phyloP scores from a whole-genome alignment of 805 yeast species.

The Lipomyces chichibuensis region DNA sequence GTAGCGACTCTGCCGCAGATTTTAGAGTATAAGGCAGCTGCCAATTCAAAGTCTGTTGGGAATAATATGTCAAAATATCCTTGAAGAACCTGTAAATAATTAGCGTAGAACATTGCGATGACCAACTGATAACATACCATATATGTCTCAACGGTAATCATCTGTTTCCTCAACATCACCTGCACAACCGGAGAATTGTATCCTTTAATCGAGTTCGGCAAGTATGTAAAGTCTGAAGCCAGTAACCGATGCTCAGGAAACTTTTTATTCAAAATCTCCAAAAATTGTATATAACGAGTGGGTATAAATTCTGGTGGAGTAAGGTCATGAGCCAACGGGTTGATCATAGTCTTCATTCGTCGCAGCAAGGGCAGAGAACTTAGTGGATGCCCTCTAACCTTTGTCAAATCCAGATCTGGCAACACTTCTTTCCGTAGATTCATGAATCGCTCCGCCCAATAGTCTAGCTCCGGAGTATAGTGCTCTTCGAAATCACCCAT shows the following conservation, averaged over 20 bases:
- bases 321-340: conserved; percentile 69
- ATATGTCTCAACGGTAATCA: conserved; percentile 71
- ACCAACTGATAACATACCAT: conserved; percentile 52
- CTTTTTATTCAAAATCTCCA: conserved; percentile 60
- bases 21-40: conserved; percentile 62
- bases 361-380: conserved; percentile 53
- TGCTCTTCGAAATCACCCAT: conserved; percentile 76
- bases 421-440: conserved; percentile 51
- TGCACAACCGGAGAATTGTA: conserved; percentile 79
- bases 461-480: conserved; percentile 46
- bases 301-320: conserved; percentile 80
- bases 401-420: conserved; percentile 39
- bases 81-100: conserved; percentile 46
- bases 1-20: conserved; percentile 63
- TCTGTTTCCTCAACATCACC: conserved; percentile 65
- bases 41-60: conserved; percentile 72
- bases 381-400: conserved; percentile 60
- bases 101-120: neutral
- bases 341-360: conserved; percentile 52
- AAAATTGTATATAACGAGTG: conserved; percentile 68
- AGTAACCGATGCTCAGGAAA: conserved; percentile 80
- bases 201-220: conserved; percentile 52
- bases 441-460: conserved; percentile 55
- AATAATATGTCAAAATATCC: conserved; percentile 87
- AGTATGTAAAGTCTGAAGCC: conserved; percentile 66